phyloP scores from a whole-genome alignment of 2,329 filamentous ascomycete genomes.

The Geoglossum cookeanum region DNA sequence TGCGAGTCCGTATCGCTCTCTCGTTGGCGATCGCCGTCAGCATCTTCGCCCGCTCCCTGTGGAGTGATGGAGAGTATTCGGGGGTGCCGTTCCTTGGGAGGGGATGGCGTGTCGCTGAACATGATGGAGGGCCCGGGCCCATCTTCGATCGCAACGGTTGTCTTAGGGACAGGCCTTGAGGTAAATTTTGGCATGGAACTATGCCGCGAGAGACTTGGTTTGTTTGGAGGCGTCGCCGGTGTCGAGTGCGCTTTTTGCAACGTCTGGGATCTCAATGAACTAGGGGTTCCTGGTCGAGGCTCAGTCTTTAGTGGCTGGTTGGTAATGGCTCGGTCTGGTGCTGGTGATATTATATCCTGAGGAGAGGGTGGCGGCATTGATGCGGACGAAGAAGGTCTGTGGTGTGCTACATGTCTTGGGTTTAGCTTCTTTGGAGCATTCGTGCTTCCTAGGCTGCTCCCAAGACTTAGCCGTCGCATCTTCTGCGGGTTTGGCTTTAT shows the following conservation, averaged over 20 bases:
- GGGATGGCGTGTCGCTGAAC: conserved; percentile 37
- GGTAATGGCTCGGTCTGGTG: background rate
- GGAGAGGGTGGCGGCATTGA: background rate
- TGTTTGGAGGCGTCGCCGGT: background rate
- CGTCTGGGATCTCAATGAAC: background rate
- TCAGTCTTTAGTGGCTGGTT: background rate
- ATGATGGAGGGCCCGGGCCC: conserved; percentile 52
- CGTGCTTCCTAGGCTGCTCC: background rate
- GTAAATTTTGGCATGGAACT: conserved; percentile 46
- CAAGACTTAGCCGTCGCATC: background rate
- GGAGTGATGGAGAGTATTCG: background rate
- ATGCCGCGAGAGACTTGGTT: conserved; percentile 31
- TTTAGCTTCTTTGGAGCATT: background rate
- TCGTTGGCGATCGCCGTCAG: background rate
- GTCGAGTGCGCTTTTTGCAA: background rate
- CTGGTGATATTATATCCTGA: background rate
- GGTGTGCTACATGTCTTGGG: background rate
- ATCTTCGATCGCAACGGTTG: conserved; percentile 45
- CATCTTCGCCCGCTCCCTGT: conserved; percentile 3
- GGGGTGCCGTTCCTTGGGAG: conserved; percentile 4
- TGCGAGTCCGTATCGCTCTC: background rate
- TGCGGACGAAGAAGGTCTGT: background rate
- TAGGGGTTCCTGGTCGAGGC: background rate
- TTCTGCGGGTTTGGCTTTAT: background rate
- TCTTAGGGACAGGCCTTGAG: conserved; percentile 52